Percentiles rank a stretch among this genome's conserved stretches.
Conservation (phyloP, 257 asterid species). For the Solanum appendiculatum region DNA sequence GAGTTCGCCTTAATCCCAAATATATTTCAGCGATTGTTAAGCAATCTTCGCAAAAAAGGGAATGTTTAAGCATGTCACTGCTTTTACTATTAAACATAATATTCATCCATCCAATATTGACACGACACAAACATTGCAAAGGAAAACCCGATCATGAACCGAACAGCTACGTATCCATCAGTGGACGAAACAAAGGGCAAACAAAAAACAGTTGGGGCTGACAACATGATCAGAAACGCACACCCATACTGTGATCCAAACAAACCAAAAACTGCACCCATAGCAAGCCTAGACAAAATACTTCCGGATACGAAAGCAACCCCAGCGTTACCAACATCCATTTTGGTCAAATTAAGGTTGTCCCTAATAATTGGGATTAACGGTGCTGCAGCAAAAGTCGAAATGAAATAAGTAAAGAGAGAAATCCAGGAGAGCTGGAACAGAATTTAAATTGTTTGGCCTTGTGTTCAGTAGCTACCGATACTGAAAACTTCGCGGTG, state of each 20-base stretch:
- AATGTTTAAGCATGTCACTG: no score
- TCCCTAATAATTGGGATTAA: constrained; percentile 58
- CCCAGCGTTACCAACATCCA: constrained; percentile 48
- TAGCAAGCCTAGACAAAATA: constrained; percentile 46
- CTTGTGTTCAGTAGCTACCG: constrained; percentile 62
- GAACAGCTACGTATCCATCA: constrained; percentile 33
- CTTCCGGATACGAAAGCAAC: constrained; percentile 61
- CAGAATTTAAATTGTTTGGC: constrained; percentile 34
- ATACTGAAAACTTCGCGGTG: constrained; percentile 38
- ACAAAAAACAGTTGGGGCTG: constrained; percentile 52
- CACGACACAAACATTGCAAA: constrained; percentile 64
- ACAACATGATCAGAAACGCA: constrained; percentile 36
- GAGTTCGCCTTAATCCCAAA: no score
- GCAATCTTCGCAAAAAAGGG: no score
- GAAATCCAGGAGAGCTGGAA: constrained; percentile 61
- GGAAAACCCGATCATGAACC: constrained; percentile 58
- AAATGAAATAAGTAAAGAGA: constrained; percentile 51
- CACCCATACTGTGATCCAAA: constrained; percentile 49
- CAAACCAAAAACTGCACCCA: constrained; percentile 50
- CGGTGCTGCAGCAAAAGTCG: constrained; percentile 61
- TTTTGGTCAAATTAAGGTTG: constrained; percentile 33
- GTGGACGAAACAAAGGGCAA: constrained; percentile 33
- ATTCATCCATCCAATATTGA: constrained; percentile 55
- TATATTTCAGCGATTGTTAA: no score
- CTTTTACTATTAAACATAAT: constrained; percentile 34